Percentiles rank a stretch among this genome's conserved stretches.
phyloP scores from a whole-genome alignment of 495 filamentous ascomycete species.

The Penicillium lividum region DNA sequence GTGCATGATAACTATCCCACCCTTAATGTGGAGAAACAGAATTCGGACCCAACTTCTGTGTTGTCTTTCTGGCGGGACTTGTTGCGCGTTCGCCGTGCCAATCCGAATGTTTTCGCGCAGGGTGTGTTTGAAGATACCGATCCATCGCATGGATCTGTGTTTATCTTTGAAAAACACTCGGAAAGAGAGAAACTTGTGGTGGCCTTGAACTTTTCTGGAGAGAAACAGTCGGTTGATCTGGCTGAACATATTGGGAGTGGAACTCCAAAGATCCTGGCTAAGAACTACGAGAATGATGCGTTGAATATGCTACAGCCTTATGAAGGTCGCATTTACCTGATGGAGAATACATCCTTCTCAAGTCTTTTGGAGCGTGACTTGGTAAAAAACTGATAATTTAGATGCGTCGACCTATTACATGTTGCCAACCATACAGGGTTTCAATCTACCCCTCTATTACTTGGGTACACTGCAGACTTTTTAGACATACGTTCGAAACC shows the following conservation, averaged over 20 bases:
- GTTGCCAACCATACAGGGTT: no score
- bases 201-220: slow-evolving; percentile 25
- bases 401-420: background rate
- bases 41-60: slow-evolving; percentile 35
- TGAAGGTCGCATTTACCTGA: slow-evolving; percentile 25
- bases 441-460: no score
- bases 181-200: slow-evolving; percentile 19
- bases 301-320: slow-evolving; percentile 20
- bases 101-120: slow-evolving; percentile 46
- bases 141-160: slow-evolving; percentile 32
- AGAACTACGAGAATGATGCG: slow-evolving; percentile 18
- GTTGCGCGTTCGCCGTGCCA: slow-evolving; percentile 40
- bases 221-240: slow-evolving; percentile 26
- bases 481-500: no score
- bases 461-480: no score
- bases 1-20: slow-evolving; percentile 53
- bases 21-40: slow-evolving; percentile 54
- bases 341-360: slow-evolving; percentile 2
- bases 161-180: slow-evolving; percentile 29
- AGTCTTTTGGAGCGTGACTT: no score
- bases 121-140: slow-evolving; percentile 46
- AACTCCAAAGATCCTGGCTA: slow-evolving; percentile 12
- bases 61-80: slow-evolving; percentile 49
- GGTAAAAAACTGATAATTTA: background rate
- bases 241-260: slow-evolving; percentile 12